These are phyloP conservation scores for Stachybotrys chartarum DNA, from an alignment of 2,329 filamentous ascomycete genomes.

Conservation along the genomic window DNA sequence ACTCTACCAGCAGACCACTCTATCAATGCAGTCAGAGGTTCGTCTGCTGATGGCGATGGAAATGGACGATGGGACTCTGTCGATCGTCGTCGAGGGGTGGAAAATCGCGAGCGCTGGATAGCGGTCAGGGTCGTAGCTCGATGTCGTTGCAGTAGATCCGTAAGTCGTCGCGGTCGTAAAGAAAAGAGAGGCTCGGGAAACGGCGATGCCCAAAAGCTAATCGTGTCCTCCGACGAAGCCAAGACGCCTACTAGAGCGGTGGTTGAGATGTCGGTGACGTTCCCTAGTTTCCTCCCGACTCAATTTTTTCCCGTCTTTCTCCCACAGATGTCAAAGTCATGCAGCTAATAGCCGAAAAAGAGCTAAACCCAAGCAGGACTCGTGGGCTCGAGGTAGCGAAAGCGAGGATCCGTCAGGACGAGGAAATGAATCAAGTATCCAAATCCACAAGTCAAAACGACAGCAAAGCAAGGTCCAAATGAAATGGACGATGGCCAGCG, in stretches of 20 bases:
- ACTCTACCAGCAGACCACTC: conserved; percentile 14
- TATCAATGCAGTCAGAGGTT: background rate
- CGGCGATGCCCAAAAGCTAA: background rate
- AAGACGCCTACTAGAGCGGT: background rate
- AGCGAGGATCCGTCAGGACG: background rate
- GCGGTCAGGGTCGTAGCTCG: conserved; percentile 9
- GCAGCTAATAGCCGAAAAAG: background rate
- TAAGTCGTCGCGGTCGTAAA: conserved; percentile 11
- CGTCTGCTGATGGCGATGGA: background rate
- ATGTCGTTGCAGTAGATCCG: conserved; percentile 3
- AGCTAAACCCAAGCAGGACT: background rate
- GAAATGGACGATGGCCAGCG: background rate
- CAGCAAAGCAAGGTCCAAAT: background rate
- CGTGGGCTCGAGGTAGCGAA: background rate
- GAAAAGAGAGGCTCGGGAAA: background rate
- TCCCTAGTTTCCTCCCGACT: background rate
- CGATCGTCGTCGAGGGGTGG: background rate
- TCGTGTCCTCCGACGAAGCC: background rate
- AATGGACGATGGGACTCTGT: background rate
- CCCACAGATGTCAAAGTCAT: background rate
- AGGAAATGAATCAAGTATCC: background rate
- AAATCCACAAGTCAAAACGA: background rate
- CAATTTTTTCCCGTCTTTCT: background rate
- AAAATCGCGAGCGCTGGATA: conserved; percentile 1
- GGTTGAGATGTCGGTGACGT: background rate